phyloP scores from a whole-genome alignment of 23 red algal genomes.

The Gracilaria domingensis region DNA sequence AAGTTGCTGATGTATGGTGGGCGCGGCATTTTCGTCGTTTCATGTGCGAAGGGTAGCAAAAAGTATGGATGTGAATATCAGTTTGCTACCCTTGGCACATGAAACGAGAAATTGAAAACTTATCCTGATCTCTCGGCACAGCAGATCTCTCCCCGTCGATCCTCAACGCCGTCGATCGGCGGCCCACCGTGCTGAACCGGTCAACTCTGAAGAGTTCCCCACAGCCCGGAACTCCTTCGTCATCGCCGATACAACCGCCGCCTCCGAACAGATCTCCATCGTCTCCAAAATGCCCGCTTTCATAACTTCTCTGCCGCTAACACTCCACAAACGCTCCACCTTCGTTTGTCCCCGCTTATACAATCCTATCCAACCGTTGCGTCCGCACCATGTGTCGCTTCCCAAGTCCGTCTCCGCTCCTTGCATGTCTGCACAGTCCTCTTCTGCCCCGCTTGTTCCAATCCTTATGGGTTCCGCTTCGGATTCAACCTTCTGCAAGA shows the following conservation, averaged over 20 bases:
- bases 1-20: no score
- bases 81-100: no score
- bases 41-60: no score
- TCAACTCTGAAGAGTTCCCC: no score
- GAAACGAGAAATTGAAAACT: no score
- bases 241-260: background rate
- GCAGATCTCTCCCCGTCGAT: background rate
- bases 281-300: slow-evolving; percentile 11
- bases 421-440: background rate
- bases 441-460: slow-evolving; percentile 76
- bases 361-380: background rate
- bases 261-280: background rate
- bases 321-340: slow-evolving; percentile 10
- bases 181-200: no score
- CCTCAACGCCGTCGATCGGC: no score
- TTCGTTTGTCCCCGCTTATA: background rate
- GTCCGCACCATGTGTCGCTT: slow-evolving; percentile 4
- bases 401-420: background rate
- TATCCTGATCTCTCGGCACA: no score
- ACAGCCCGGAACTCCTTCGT: no score
- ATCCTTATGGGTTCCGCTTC: slow-evolving; percentile 98
- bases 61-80: no score
- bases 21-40: no score
- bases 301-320: slow-evolving; percentile 23
- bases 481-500: slow-evolving; percentile 84